Conservation (phyloP, 495 filamentous ascomycete species). For the Penicillium canariense region DNA sequence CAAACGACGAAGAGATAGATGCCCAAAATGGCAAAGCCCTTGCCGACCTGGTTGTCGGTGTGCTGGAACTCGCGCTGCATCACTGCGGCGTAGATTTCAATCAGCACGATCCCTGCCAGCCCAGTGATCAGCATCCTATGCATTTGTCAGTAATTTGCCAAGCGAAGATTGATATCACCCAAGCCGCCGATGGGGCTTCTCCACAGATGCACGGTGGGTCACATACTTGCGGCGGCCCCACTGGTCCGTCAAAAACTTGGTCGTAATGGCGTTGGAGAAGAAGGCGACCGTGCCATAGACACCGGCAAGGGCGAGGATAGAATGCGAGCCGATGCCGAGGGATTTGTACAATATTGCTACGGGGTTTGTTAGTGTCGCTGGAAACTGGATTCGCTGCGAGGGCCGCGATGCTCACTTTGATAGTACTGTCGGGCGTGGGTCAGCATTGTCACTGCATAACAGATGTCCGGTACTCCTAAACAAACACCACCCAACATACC, state of each 20-base stretch:
- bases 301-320: conserved; percentile 53
- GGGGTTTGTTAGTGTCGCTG: background rate
- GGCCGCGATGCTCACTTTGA: conserved; percentile 42
- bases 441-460: background rate
- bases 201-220: background rate
- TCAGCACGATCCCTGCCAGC: conserved; percentile 46
- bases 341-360: conserved; percentile 55
- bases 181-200: too few relatives aligned
- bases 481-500: too few relatives aligned
- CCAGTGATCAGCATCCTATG: conserved; percentile 54
- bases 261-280: conserved; percentile 50
- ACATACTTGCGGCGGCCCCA: conserved; percentile 58
- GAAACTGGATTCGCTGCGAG: too few relatives aligned
- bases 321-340: conserved; percentile 49
- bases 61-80: conserved; percentile 58
- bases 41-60: conserved; percentile 53
- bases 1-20: conserved; percentile 58
- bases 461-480: too few relatives aligned
- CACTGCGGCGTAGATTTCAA: conserved; percentile 59
- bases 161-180: background rate
- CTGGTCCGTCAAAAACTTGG: conserved; percentile 54
- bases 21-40: conserved; percentile 59
- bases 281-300: conserved; percentile 58
- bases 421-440: conserved; percentile 41
- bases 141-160: conserved; percentile 1